Evolutionary conservation across 768 basidiomycete species (phyloP), one percentile per base, ranked within the genome.

Genomic region (Agrocybe pediades): DNA sequence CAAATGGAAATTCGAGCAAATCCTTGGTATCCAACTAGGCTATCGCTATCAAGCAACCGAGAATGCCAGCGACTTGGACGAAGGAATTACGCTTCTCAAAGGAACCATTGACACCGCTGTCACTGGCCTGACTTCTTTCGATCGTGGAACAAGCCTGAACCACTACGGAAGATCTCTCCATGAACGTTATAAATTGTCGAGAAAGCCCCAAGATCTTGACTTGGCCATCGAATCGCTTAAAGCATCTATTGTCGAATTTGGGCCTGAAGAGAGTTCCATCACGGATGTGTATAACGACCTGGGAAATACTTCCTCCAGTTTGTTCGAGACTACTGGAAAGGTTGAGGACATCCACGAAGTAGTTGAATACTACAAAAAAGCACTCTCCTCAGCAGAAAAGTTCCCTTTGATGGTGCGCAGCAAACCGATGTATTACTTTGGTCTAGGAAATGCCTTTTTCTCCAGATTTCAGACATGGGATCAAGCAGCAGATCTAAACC

Each of bases 381-480:
- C 59, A 2, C 42, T 61, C 16, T 20, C 36, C 13, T 15, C 29
- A 19, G 4, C 51, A 6, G 58, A 52, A 1, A 49, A 27, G 11
- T 49, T 50, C 42, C 51, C 58, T 19, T 43, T 29, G 25, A 41
- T 45, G 11, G n/a, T 25, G n/a, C 23, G n/a, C 3, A 44, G 53
- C 2, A 57, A 33, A 21, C 41, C 56, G 13, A 40, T 23, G 40
- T 58, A 40, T 42, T 44, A 27, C 20, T 17, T 49, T 29, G 51
- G 47, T 19, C 27, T 62, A 11, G 61, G 56, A 25, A 57, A 62
- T 27, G 49, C 53, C 1, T 53, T 54, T 33, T 53, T 54, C 7
- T 19, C 30, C 1, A 46, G 55, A 30, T 58, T 46, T 30, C 53
- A 60, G 46, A 51, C 19, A 40, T 46, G 53, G 47, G 42, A 46